Evolutionary conservation across 371 early-diverging fungal species (phyloP).

Genomic region (Mortierella sp.): DNA sequence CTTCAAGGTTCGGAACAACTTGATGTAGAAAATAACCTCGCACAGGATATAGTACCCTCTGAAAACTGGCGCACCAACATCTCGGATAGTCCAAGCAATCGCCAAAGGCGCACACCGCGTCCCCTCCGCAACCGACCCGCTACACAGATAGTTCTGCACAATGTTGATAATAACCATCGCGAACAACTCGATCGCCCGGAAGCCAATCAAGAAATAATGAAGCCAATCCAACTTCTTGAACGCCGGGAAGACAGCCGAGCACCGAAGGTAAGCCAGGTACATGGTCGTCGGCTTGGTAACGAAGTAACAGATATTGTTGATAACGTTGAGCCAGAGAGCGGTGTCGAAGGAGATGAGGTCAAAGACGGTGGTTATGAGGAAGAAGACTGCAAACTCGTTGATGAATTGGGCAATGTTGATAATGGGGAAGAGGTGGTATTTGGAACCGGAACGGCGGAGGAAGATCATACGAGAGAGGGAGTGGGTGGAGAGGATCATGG

Average conservation of each 20-base stretch:
- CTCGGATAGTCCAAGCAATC: conserved; percentile 51
- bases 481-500: conserved; percentile 49
- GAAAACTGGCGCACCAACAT: conserved; percentile 49
- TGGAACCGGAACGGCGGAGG: conserved; percentile 44
- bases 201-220: conserved; percentile 38
- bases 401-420: conserved; percentile 51
- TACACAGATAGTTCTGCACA: conserved; percentile 39
- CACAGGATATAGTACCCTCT: conserved; percentile 53
- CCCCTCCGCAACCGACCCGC: conserved; percentile 42
- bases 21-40: conserved; percentile 51
- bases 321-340: conserved; percentile 53
- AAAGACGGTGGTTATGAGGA: conserved; percentile 46
- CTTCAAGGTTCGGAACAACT: conserved; percentile 40
- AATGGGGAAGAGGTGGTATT: conserved; percentile 55
- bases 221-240: conserved; percentile 35
- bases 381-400: conserved; percentile 47
- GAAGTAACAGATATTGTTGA: conserved; percentile 52
- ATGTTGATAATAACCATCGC: conserved; percentile 44
- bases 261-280: conserved; percentile 56
- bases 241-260: conserved; percentile 50
- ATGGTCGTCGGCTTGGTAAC: conserved; percentile 54
- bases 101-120: conserved; percentile 31
- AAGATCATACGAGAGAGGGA: conserved; percentile 54
- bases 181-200: conserved; percentile 49
- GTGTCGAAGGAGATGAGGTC: conserved; percentile 31